phyloP scores from a whole-genome alignment of 2,329 filamentous ascomycete species.

The Alternaria gaisen region DNA sequence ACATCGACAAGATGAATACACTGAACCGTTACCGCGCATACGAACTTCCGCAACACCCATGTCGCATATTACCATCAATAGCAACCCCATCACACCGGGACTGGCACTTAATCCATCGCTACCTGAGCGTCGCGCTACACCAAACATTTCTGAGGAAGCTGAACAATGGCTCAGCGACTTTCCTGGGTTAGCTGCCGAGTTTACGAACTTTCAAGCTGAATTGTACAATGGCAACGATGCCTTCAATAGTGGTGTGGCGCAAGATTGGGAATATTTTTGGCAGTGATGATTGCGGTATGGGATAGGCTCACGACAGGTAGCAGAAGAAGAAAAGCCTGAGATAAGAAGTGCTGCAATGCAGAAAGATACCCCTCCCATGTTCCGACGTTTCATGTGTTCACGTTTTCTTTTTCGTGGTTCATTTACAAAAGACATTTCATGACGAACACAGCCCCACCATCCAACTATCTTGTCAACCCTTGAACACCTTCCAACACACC shows the following conservation, averaged over 20 bases:
- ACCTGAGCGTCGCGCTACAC: neutral
- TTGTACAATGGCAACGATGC: constrained; percentile 17
- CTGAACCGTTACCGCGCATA: neutral
- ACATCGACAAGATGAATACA: constrained; percentile 3
- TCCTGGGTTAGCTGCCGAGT: constrained; percentile 21
- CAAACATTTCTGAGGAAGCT: constrained; percentile 9
- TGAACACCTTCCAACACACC: constrained; percentile 13
- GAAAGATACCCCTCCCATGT: neutral
- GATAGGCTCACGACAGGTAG: neutral
- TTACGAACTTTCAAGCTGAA: constrained; percentile 14
- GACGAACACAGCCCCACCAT: neutral
- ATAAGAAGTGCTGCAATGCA: neutral
- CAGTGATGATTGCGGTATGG: constrained; percentile 8
- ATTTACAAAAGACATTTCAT: neutral
- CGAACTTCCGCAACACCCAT: constrained; percentile 3
- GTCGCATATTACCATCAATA: neutral
- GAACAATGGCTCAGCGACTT: constrained; percentile 28
- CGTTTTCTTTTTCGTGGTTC: neutral
- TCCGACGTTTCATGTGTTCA: neutral
- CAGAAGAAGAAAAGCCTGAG: neutral
- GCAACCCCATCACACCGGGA: neutral
- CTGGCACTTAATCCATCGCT: neutral
- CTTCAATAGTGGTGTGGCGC: constrained; percentile 17
- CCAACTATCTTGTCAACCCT: neutral
- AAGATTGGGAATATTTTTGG: constrained; percentile 32